These are phyloP conservation scores for Ottelia alismoides DNA, from an alignment of 106 monocot genomes.

Conservation along the genomic window DNA sequence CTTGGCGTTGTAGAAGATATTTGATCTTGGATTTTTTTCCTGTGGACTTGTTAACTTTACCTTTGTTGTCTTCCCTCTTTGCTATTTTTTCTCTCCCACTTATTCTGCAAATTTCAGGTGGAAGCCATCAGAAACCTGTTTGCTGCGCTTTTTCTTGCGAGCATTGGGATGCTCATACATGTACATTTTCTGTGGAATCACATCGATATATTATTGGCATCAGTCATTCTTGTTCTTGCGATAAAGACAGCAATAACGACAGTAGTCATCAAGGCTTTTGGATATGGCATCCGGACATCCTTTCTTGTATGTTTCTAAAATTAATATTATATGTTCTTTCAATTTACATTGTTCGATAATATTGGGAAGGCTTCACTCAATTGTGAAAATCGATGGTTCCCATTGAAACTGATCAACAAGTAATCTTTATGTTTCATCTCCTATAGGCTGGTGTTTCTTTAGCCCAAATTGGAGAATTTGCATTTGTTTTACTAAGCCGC, in stretches of 20 bases:
- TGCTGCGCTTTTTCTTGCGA: constrained; percentile 97
- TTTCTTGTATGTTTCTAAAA: constrained; percentile 74
- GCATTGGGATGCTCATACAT: constrained; percentile 98
- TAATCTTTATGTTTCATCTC: no score
- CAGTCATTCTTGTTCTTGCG: constrained; percentile 81
- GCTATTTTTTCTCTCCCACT: no score
- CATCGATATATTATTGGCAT: constrained; percentile 86
- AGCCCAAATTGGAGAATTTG: constrained; percentile 98
- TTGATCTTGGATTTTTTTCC: no score
- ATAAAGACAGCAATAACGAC: constrained; percentile 74
- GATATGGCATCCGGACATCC: constrained; percentile 72
- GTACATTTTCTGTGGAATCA: constrained; percentile 93
- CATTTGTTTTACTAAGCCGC: constrained; percentile 91
- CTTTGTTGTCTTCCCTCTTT: no score
- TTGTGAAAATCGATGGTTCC: no score
- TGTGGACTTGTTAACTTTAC: no score
- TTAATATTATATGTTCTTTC: no score
- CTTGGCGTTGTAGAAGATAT: no score
- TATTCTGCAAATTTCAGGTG: no score
- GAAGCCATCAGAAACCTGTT: constrained; percentile 93
- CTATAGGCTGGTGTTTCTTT: constrained; percentile 82
- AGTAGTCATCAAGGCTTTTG: constrained; percentile 62
- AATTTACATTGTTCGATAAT: no score
- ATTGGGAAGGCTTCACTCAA: no score
- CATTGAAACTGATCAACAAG: no score